Conservation (phyloP, 352 stramenopile genomes). For the Globisporangium rhizosaccharum region DNA sequence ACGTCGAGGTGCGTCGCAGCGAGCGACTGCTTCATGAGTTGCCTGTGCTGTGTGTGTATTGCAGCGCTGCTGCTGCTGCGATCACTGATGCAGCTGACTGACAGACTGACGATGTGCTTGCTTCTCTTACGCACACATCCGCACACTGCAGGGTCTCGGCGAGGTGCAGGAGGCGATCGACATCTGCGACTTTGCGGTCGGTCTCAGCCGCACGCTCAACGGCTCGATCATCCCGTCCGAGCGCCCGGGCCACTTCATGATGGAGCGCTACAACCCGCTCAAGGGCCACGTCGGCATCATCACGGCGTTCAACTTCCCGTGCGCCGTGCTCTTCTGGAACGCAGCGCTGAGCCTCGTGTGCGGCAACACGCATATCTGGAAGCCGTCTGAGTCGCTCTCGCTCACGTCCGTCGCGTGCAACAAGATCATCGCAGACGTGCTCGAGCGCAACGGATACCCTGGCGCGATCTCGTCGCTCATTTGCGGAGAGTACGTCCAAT, state of each 20-base stretch:
- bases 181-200: constrained; percentile 93
- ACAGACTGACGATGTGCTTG: neutral
- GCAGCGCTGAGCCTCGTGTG: constrained; percentile 85
- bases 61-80: neutral
- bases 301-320: constrained; percentile 93
- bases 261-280: constrained; percentile 92
- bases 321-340: constrained; percentile 90
- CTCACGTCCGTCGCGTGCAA: constrained; percentile 88
- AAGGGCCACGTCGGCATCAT: constrained; percentile 92
- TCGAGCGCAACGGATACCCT: constrained; percentile 81
- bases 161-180: constrained; percentile 93
- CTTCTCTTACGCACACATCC: no score
- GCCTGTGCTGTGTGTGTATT: neutral
- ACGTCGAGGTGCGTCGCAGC: constrained; percentile 52
- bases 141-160: constrained; percentile 63
- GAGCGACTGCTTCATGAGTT: no score
- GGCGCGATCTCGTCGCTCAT: constrained; percentile 84
- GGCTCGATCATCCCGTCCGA: constrained; percentile 89
- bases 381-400: constrained; percentile 86
- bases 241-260: constrained; percentile 89
- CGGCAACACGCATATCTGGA: constrained; percentile 92
- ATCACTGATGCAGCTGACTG: neutral
- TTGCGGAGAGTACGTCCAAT: constrained; percentile 38
- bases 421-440: constrained; percentile 87
- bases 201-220: constrained; percentile 85